phyloP scores from a whole-genome alignment of 345 rosid species.

The Hirschfeldia incana region DNA sequence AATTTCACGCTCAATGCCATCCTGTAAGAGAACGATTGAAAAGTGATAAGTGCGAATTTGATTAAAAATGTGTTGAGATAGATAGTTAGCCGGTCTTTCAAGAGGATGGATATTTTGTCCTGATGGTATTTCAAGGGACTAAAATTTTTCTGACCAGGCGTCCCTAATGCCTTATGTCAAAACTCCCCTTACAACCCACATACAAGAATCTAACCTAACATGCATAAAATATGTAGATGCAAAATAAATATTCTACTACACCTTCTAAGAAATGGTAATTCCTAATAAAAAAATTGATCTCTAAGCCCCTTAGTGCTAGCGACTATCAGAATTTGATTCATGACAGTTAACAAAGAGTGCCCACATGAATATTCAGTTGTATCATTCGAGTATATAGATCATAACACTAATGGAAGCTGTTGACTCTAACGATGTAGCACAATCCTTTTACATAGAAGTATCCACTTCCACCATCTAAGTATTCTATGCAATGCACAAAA shows the following conservation, averaged over 20 bases:
- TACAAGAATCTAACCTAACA: no score
- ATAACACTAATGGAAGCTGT: neutral
- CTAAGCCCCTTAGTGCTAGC: neutral
- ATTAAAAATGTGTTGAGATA: neutral
- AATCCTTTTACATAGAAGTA: neutral
- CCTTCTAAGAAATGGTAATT: neutral
- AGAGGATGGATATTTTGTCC: neutral
- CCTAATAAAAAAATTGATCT: neutral
- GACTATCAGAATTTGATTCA: neutral
- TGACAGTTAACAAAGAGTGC: neutral
- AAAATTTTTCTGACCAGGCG: neutral
- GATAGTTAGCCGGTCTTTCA: neutral
- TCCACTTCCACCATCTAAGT: neutral
- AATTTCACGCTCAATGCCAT: slow-evolving; percentile 33
- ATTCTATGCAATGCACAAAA: neutral
- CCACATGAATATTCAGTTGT: neutral
- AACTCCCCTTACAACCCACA: neutral
- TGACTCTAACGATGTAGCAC: neutral
- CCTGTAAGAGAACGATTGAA: slow-evolving; percentile 38
- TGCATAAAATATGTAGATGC: neutral
- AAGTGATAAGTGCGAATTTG: neutral
- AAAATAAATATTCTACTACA: neutral
- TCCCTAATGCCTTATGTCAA: neutral
- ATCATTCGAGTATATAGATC: neutral
- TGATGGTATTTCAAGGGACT: neutral